phyloP scores from a whole-genome alignment of 1,284 basidiomycete genomes.

The Irpex sp. region DNA sequence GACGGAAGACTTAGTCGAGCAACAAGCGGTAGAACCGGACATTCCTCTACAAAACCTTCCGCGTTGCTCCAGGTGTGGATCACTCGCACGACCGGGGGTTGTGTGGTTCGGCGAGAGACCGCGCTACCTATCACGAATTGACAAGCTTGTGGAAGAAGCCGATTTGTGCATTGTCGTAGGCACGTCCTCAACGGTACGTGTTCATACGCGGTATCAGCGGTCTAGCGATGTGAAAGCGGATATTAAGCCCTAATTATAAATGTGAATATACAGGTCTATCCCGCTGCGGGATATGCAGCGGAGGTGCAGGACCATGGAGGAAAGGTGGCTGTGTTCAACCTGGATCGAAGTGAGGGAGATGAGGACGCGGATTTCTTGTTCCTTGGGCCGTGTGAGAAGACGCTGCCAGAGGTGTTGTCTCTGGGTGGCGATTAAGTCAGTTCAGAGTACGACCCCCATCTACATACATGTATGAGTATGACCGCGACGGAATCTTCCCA shows the following conservation, averaged over 20 bases:
- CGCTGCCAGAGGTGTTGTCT: constrained; percentile 32
- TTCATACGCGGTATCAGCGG: neutral
- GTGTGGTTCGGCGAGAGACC: constrained; percentile 64
- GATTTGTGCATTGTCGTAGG: constrained; percentile 61
- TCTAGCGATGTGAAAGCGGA: neutral
- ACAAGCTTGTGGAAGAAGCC: constrained; percentile 38
- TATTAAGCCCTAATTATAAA: neutral
- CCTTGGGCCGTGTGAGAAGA: constrained; percentile 40
- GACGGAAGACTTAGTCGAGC: constrained; percentile 42
- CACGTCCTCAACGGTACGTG: constrained; percentile 52
- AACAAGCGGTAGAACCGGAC: constrained; percentile 31
- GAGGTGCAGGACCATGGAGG: constrained; percentile 34
- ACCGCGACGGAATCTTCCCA: too few species aligned
- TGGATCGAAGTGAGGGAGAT: constrained; percentile 41
- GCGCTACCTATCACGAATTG: constrained; percentile 38
- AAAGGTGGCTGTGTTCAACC: constrained; percentile 56
- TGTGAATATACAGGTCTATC: constrained; percentile 32
- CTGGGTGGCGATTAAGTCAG: neutral
- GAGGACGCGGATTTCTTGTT: constrained; percentile 44
- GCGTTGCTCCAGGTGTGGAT: constrained; percentile 43
- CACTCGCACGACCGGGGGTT: constrained; percentile 52
- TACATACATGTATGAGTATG: too few species aligned
- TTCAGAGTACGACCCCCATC: too few species aligned
- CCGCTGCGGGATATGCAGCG: constrained; percentile 39
- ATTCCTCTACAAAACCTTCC: constrained; percentile 45